Evolutionary conservation across 305 asterid species (phyloP), one percentile per base, ranked within the genome.

Genomic region (Fraxinus nigra): DNA sequence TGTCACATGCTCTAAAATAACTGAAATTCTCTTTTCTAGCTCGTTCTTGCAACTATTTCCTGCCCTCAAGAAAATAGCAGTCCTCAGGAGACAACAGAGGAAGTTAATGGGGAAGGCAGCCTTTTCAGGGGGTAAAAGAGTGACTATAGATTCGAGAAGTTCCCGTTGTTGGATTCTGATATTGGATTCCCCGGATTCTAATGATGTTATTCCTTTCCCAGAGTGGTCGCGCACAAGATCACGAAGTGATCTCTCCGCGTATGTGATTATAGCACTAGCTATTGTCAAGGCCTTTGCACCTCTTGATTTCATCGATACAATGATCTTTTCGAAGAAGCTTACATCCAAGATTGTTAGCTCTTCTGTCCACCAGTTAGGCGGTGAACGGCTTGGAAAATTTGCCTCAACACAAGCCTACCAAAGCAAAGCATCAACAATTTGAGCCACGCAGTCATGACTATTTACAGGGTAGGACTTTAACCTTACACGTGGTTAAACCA

Each of bases 301-400:
- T 72, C 97, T 81, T 3, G 88, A 13, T 59, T 90, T 92, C 97
- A 96, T 94, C 16, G 97, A 67, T 0, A 88, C 56, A 0, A 94
- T 86, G 18, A 94, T 88, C 75, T 88, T 91, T 26, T 87, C 89
- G 9, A 96, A 96, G 91, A 92, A 93, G 18, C 18, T 26, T 56
- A 90, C 84, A 81, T 87, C 95, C 38, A 96, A 61, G 87, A 96
- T 93, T 2, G 95, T 88, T 7, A 96, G 88, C 93, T 96, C 99
- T 72, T 96, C 98, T 2, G 99, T 94, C 99, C 99, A 96, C 99
- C 98, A 96, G 72, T 96, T 96, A 14, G 97, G 93, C 9, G 98
- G 98, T 72, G 98, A 93, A 43, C 98, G 93, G 90, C 99, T 92
- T 4, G 99, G 98, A 83, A 93, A 96, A 78, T 94, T 94, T 5